Base-by-base conservation (phyloP, 495 filamentous ascomycete genomes). In the Amorphotheca resinae region DNA sequence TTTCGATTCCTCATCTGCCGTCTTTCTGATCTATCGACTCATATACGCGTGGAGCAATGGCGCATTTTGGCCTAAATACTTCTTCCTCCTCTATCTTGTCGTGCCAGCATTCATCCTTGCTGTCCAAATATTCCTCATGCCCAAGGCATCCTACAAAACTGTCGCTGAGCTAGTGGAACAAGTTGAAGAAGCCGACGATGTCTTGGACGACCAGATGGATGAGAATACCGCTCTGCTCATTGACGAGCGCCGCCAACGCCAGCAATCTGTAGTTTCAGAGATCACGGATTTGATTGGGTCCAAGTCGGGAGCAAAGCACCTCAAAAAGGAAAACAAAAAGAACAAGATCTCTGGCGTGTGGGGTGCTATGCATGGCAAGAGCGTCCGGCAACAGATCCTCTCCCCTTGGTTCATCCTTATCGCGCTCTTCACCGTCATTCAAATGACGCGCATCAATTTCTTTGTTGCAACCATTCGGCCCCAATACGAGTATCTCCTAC, bases 391-490 rank as follows among this genome's bases (percentile, higher is more conserved):
- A 39, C 91, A 98, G 63, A 83, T 98, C 55, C 60, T 56, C 22
- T 79, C 78, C 2, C 81, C 80, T 1, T 98, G 88, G 88, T 98
- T 94, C 53, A 62, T 83, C 18, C 67, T 95, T 21, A 87, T 95
- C 48, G 79, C 84, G 5, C 53, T 84, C 2, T 95, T 95, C 62
- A 95, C 91, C 0, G 70, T 91, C 17, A 60, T 93, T 15, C 86
- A 91, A 60, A 95, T 93, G 88, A 84, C 82, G 0, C 76, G 89
- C 14, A 95, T 95, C 59, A 96, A 96, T 64, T 98, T 87, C 69
- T 98, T 98, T 53, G 85, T 98, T 22, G 87, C 91, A 1, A 91
- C 91, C 2, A 77, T 98, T 46, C 76, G 80, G 15, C 68, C 77
- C 6, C 91, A 98, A 58, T 95, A 95, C 62, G 72, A 76, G 30